These are phyloP conservation scores for Ogataea hybrid DNA, from an alignment of 1,139 yeast genomes.

Conservation along the genomic window DNA sequence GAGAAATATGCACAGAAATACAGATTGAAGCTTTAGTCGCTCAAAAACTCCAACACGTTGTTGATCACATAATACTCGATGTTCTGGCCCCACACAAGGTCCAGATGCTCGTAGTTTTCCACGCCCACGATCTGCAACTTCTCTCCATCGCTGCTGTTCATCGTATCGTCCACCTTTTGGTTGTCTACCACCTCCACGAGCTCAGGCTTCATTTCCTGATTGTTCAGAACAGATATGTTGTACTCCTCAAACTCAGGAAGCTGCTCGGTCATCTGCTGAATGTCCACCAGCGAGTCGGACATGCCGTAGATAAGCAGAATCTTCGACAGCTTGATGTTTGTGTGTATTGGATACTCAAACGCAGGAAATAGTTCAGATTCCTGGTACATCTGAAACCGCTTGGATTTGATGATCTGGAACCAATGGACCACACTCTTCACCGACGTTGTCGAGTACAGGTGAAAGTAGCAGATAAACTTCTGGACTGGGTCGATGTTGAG, in stretches of 20 bases:
- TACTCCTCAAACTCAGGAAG: conserved; percentile 36
- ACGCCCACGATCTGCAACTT: conserved; percentile 39
- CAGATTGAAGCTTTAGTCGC: conserved; percentile 12
- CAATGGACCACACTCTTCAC: conserved; percentile 94
- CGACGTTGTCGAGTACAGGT: conserved; percentile 84
- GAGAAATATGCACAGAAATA: conserved; percentile 4
- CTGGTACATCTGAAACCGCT: conserved; percentile 84
- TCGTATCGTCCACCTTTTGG: conserved; percentile 15
- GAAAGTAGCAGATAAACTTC: conserved; percentile 75
- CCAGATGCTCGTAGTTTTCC: conserved; percentile 75
- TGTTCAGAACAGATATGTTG: conserved; percentile 5
- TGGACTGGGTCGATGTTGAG: conserved; percentile 67
- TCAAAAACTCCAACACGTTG: conserved; percentile 46
- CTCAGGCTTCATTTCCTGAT: not conserved
- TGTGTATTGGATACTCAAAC: conserved; percentile 37
- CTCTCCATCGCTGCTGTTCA: conserved; percentile 1
- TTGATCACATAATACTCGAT: conserved; percentile 54
- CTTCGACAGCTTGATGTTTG: conserved; percentile 50
- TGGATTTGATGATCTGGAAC: conserved; percentile 88
- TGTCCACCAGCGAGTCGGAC: conserved; percentile 80
- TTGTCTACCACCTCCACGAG: conserved; percentile 14
- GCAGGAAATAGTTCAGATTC: conserved; percentile 56
- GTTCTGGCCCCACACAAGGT: conserved; percentile 82
- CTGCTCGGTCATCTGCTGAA: conserved; percentile 64
- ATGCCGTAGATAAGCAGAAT: conserved; percentile 72